Evolutionary conservation across 192 early-diverging fungal genomes (phyloP).

Genomic region (Pilaira anomala): DNA sequence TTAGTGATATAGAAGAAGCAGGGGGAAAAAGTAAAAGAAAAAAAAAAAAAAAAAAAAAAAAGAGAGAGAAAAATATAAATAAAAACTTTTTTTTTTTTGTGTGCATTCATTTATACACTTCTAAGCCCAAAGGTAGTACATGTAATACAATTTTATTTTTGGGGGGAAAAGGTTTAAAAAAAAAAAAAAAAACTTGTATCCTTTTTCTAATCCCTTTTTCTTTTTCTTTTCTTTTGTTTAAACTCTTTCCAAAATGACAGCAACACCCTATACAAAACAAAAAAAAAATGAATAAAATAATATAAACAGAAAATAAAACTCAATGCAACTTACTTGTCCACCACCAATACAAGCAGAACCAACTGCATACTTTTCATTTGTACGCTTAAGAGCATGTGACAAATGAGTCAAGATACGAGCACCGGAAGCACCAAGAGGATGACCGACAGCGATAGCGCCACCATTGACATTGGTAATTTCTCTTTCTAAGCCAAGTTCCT

Average conservation of each 20-base stretch:
- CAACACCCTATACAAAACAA: slow-evolving; percentile 28
- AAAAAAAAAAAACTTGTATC: too few species aligned
- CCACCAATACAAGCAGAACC: slow-evolving; percentile 97
- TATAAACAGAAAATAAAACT: slow-evolving; percentile 20
- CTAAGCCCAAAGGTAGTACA: too few species aligned
- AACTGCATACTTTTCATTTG: slow-evolving; percentile 80
- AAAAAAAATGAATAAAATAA: too few species aligned
- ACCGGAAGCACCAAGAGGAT: slow-evolving; percentile 94
- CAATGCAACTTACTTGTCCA: slow-evolving; percentile 54
- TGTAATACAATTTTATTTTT: too few species aligned
- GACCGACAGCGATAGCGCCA: slow-evolving; percentile 91
- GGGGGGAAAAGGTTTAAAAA: too few species aligned
- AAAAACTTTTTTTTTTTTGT: too few species aligned
- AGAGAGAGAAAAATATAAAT: too few species aligned
- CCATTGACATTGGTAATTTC: slow-evolving; percentile 82
- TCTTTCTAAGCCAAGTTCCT: slow-evolving; percentile 81
- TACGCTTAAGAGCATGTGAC: slow-evolving; percentile 77
- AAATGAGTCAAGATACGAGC: slow-evolving; percentile 92
- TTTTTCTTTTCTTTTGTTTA: slow-evolving; percentile 16
- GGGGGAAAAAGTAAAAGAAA: too few species aligned
- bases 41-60: too few species aligned
- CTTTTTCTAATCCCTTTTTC: too few species aligned
- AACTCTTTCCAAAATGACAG: slow-evolving; percentile 39
- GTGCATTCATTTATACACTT: too few species aligned
- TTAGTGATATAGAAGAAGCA: too few species aligned